Evolutionary conservation across 2,329 filamentous ascomycete species (phyloP).

Genomic region (Fusarium udum): DNA sequence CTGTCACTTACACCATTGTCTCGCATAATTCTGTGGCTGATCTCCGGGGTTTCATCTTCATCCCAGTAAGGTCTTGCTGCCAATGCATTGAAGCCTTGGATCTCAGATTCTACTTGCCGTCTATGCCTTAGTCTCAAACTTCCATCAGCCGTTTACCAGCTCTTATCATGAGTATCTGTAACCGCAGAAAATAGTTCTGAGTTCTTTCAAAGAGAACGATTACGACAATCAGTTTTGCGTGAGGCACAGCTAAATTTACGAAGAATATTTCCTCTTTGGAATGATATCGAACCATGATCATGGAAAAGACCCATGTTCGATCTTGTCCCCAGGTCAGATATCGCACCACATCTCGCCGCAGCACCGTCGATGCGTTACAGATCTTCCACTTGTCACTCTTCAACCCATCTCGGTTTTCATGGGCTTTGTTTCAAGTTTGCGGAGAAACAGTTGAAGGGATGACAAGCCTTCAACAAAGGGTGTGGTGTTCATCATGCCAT

Average conservation of each 20-base stretch:
- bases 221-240: not conserved
- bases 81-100: constrained; percentile 16
- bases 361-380: constrained; percentile 16
- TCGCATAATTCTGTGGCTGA: constrained; percentile 31
- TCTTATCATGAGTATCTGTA: constrained; percentile 1
- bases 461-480: constrained; percentile 4
- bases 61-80: constrained; percentile 27
- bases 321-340: constrained; percentile 30
- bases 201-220: not conserved
- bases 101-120: constrained; percentile 28
- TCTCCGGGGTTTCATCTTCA: constrained; percentile 36
- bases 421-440: constrained; percentile 34
- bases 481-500: constrained; percentile 27
- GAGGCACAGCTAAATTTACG: not conserved
- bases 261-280: constrained; percentile 14
- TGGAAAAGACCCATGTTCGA: constrained; percentile 28
- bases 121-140: constrained; percentile 2
- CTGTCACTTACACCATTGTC: constrained; percentile 25
- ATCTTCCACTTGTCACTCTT: constrained; percentile 23
- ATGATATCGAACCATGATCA: constrained; percentile 36
- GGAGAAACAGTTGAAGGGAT: constrained; percentile 7
- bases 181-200: constrained; percentile 2
- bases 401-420: constrained; percentile 5
- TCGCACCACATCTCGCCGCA: constrained; percentile 38
- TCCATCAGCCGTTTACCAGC: constrained; percentile 1